Evolutionary conservation across 1,284 basidiomycete species (phyloP).

Genomic region (Pisolithus thermaeus): DNA sequence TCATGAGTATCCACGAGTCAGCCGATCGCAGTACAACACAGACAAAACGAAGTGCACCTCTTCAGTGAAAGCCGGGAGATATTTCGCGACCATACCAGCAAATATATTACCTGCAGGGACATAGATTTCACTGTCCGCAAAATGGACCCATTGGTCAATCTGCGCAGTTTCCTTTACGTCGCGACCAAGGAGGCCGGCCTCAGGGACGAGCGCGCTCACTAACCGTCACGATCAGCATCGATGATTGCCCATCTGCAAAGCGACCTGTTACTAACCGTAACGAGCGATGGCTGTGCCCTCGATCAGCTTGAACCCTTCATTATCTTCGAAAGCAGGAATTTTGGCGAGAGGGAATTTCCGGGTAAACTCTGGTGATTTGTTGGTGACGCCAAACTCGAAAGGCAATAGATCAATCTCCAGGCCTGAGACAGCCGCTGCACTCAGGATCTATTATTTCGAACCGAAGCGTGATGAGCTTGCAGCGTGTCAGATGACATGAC

Average conservation of each 20-base stretch:
- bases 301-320: conserved; percentile 44
- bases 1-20: too few species aligned
- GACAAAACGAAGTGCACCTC: background rate
- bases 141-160: conserved; percentile 50
- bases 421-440: conserved; percentile 15
- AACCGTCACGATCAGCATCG: background rate
- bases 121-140: conserved; percentile 43
- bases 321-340: conserved; percentile 49
- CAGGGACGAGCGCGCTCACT: conserved; percentile 46
- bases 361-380: conserved; percentile 37
- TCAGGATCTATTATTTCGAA: conserved; percentile 13
- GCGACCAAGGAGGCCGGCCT: conserved; percentile 44
- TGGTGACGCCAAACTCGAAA: conserved; percentile 13
- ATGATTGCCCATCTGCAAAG: too few species aligned
- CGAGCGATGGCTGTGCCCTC: conserved; percentile 55
- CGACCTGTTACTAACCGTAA: conserved; percentile 43
- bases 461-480: background rate
- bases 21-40: background rate
- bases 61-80: background rate
- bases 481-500: too few species aligned
- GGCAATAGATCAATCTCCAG: conserved; percentile 11
- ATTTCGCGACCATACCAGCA: background rate
- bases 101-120: background rate
- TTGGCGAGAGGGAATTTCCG: conserved; percentile 42
- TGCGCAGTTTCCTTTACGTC: conserved; percentile 39